Percentiles rank a stretch among this genome's conserved stretches.
phyloP scores from a whole-genome alignment of 805 yeast genomes.

The Saccharomycopsis javanensis region DNA sequence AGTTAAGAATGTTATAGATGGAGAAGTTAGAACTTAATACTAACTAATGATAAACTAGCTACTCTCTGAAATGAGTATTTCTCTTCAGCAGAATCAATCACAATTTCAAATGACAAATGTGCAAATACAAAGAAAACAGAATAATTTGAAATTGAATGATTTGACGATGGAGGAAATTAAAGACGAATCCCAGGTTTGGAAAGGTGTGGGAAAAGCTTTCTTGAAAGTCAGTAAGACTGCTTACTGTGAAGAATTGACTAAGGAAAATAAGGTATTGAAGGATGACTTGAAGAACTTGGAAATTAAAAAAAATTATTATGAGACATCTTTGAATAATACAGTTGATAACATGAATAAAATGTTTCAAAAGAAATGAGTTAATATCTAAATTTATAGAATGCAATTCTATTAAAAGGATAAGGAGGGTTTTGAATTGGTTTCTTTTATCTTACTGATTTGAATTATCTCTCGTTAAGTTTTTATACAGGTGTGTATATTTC shows the following conservation, averaged over 20 bases:
- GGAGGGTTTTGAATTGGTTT: too few species aligned
- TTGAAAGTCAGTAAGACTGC: conserved; percentile 1
- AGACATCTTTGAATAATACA: conserved; percentile 18
- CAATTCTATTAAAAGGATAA: too few species aligned
- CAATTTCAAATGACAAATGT: conserved; percentile 19
- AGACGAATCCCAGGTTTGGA: conserved; percentile 12
- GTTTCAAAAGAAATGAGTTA: conserved; percentile 3
- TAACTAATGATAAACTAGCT: conserved; percentile 6
- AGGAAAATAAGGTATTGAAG: conserved; percentile 12
- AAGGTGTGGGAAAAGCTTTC: conserved; percentile 20
- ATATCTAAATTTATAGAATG: too few species aligned
- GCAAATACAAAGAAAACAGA: conserved; percentile 13
- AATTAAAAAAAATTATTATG: conserved; percentile 19
- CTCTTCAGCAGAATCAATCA: conserved; percentile 16
- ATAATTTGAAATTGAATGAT: conserved; percentile 16
- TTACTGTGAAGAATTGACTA: conserved; percentile 8
- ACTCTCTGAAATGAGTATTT: conserved; percentile 14
- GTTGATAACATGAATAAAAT: conserved; percentile 17
- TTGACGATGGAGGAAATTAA: conserved; percentile 11
- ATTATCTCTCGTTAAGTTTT: too few species aligned
- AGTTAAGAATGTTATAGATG: background rate
- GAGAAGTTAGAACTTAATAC: too few species aligned
- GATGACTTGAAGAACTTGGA: conserved; percentile 15
- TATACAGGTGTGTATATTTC: too few species aligned
- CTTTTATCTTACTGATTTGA: too few species aligned